phyloP scores from a whole-genome alignment of 2,329 filamentous ascomycete genomes.

The Clonostachys solani region DNA sequence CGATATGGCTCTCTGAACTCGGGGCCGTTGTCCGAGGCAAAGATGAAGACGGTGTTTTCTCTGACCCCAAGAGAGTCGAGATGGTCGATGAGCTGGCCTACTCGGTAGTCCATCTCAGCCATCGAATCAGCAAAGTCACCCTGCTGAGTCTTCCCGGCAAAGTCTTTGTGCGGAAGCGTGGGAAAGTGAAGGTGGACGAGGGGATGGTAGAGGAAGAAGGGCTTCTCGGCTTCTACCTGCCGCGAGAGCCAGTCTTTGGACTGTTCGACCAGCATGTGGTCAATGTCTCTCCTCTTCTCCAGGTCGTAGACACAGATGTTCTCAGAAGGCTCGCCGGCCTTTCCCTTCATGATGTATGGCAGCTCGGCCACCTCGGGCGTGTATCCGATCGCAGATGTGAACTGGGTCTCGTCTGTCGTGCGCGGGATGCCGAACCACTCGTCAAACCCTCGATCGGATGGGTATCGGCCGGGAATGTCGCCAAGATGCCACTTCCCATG shows the following conservation, averaged over 20 bases:
- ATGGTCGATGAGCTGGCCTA: slow-evolving; percentile 22
- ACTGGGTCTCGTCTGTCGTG: slow-evolving; percentile 27
- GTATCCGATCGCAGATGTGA: slow-evolving; percentile 22
- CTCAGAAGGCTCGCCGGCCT: slow-evolving; percentile 14
- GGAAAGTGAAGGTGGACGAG: slow-evolving; percentile 25
- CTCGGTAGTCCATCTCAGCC: slow-evolving; percentile 24
- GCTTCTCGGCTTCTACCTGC: slow-evolving; percentile 11
- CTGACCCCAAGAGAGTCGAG: slow-evolving; percentile 17
- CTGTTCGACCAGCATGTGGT: slow-evolving; percentile 21
- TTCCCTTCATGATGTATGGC: slow-evolving; percentile 25
- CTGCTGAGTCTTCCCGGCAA: slow-evolving; percentile 16
- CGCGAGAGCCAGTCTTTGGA: slow-evolving; percentile 22
- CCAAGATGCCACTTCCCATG: slow-evolving; percentile 30
- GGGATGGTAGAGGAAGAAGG: slow-evolving; percentile 25
- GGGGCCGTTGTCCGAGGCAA: slow-evolving; percentile 27
- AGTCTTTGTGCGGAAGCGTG: slow-evolving; percentile 20
- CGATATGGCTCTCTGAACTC: slow-evolving; percentile 23
- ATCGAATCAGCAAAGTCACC: slow-evolving; percentile 25
- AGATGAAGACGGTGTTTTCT: slow-evolving; percentile 24
- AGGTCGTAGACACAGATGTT: slow-evolving; percentile 24
- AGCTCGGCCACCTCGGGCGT: slow-evolving; percentile 22
- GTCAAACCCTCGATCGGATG: slow-evolving; percentile 26
- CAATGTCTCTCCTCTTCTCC: slow-evolving; percentile 18
- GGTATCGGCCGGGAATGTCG: slow-evolving; percentile 24
- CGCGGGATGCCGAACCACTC: slow-evolving; percentile 29